phyloP scores from a whole-genome alignment of 306 rosid species.

The Casuarina glauca region DNA sequence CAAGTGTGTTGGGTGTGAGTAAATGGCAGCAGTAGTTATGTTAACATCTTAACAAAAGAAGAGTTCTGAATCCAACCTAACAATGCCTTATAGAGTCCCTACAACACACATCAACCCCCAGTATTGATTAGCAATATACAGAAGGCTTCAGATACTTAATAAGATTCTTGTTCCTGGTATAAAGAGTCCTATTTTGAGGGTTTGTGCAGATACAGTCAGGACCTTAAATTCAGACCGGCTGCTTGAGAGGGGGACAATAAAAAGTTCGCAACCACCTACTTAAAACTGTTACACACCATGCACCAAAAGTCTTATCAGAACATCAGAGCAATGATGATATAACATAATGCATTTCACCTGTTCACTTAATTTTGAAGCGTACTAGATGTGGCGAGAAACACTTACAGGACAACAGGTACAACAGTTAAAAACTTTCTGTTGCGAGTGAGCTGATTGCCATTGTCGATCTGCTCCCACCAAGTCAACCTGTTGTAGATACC shows the following conservation, averaged over 20 bases:
- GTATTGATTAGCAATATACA: background rate
- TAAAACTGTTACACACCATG: background rate
- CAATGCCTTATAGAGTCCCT: background rate
- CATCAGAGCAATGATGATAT: background rate
- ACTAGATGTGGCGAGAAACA: background rate
- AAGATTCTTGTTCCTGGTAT: background rate
- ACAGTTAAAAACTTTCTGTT: conserved; percentile 47
- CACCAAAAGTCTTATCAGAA: background rate
- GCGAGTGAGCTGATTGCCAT: conserved; percentile 47
- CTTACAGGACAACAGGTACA: conserved; percentile 45
- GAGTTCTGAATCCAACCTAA: background rate
- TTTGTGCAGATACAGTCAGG: background rate
- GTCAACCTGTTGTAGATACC: conserved; percentile 48
- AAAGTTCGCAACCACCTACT: background rate
- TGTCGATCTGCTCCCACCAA: conserved; percentile 54
- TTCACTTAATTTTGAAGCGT: background rate
- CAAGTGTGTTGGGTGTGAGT: background rate
- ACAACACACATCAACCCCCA: conserved; percentile 5
- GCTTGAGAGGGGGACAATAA: background rate
- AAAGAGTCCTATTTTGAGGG: background rate
- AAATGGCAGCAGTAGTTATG: background rate
- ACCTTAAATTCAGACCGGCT: background rate
- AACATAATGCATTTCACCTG: background rate
- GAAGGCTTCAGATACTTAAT: background rate
- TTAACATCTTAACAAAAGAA: background rate